Percentiles rank a stretch among this genome's conserved stretches.
Evolutionary conservation across 768 basidiomycete species (phyloP).

Genomic region (Sporobolomyces pararoseus): DNA sequence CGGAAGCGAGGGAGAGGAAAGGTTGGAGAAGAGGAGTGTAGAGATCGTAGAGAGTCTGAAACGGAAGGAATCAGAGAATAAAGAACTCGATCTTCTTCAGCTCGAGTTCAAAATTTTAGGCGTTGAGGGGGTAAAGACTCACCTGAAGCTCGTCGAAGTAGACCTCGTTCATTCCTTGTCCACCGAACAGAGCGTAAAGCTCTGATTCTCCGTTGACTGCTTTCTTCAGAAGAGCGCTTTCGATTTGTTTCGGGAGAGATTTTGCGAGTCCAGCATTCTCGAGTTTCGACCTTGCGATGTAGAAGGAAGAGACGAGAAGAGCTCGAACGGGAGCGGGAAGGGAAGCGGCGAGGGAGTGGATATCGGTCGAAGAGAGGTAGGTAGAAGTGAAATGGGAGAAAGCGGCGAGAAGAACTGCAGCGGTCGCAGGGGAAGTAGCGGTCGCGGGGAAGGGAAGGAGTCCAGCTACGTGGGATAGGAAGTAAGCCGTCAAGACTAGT

Average conservation of each 20-base stretch:
- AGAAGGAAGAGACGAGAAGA: conserved; percentile 73
- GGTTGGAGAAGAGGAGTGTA: conserved; percentile 76
- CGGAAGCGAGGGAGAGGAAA: conserved; percentile 68
- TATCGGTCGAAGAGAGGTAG: conserved; percentile 68
- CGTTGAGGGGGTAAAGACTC: conserved; percentile 34
- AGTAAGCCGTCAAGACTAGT: conserved; percentile 66
- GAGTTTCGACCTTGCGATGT: conserved; percentile 66
- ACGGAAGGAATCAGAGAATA: conserved; percentile 56
- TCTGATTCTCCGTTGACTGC: conserved; percentile 53
- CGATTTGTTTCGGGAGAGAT: conserved; percentile 56
- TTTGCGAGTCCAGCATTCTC: conserved; percentile 57
- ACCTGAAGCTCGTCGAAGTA: conserved; percentile 91
- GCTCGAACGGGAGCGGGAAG: conserved; percentile 74
- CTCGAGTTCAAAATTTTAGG: too few species aligned
- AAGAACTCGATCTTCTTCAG: not conserved
- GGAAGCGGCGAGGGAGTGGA: conserved; percentile 72
- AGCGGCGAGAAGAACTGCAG: conserved; percentile 65
- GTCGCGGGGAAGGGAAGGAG: conserved; percentile 60
- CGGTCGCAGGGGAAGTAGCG: conserved; percentile 38
- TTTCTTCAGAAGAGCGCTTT: conserved; percentile 65
- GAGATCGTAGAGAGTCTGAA: conserved; percentile 77
- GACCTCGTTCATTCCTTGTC: conserved; percentile 96
- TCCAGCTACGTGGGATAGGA: conserved; percentile 70
- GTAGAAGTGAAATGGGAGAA: conserved; percentile 72
- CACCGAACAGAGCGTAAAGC: conserved; percentile 89